phyloP scores from a whole-genome alignment of 176 grass and related monocot genomes.

The Pontederia crassipes region DNA sequence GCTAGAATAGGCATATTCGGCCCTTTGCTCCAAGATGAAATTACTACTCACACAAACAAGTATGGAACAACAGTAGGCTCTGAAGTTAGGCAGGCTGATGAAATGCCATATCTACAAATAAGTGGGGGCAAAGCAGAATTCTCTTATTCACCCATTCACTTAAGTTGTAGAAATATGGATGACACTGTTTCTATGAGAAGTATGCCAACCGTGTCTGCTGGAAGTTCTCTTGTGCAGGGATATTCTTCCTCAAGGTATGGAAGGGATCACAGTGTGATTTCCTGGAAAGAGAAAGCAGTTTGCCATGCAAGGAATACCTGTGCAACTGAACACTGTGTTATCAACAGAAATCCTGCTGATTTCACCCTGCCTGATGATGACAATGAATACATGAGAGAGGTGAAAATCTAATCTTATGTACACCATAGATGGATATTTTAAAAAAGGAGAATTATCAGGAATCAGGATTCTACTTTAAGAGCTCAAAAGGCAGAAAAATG shows the following conservation, averaged over 20 bases:
- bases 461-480: too few species aligned
- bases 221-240: not conserved
- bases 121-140: not conserved
- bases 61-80: conserved; percentile 43
- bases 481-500: too few species aligned
- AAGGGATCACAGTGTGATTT: not conserved
- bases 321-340: not conserved
- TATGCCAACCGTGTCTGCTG: not conserved
- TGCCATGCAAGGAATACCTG: not conserved
- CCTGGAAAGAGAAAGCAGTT: not conserved
- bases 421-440: not conserved
- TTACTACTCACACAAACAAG: conserved; percentile 40
- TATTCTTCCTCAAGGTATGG: not conserved
- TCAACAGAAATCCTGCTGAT: conserved; percentile 16
- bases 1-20: conserved; percentile 58
- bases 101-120: not conserved
- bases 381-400: conserved; percentile 7
- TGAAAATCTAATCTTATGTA: not conserved
- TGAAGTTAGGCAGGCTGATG: conserved; percentile 19
- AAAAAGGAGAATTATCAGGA: not conserved
- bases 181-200: not conserved
- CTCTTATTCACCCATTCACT: not conserved
- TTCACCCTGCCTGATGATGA: conserved; percentile 6
- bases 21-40: conserved; percentile 58
- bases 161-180: not conserved